Evolutionary conservation across 176 grass and related monocot species (phyloP).

Genomic region (Rhynchospora tenuis): DNA sequence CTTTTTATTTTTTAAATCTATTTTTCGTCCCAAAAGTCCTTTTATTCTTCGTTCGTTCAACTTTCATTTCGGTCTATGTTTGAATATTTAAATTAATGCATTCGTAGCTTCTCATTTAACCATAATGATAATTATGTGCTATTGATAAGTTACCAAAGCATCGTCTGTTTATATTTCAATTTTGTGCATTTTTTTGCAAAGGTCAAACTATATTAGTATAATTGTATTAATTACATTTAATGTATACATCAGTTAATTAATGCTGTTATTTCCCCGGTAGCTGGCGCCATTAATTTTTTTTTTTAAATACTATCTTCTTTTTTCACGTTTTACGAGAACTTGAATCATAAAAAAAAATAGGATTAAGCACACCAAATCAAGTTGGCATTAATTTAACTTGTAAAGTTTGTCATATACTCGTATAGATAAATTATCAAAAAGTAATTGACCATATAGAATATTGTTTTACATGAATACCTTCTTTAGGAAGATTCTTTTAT

Average conservation of each 20-base stretch:
- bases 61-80: neutral
- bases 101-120: neutral
- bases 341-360: too few species aligned
- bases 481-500: neutral
- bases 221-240: neutral
- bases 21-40: neutral
- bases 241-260: neutral
- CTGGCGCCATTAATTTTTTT: neutral
- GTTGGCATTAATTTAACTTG: neutral
- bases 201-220: neutral
- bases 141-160: neutral
- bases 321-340: neutral
- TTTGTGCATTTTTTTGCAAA: neutral
- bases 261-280: neutral
- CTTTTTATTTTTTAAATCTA: neutral
- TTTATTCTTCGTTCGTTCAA: neutral
- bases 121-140: neutral
- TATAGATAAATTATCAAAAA: neutral
- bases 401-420: neutral
- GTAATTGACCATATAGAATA: conserved; percentile 3
- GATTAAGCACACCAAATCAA: neutral
- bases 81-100: neutral
- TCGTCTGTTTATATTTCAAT: neutral
- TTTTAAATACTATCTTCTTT: neutral
- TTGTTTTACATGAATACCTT: neutral